Evolutionary conservation across 2,329 filamentous ascomycete species (phyloP), one percentile per base, ranked within the genome.

Genomic region (Aspergillus vadensis): DNA sequence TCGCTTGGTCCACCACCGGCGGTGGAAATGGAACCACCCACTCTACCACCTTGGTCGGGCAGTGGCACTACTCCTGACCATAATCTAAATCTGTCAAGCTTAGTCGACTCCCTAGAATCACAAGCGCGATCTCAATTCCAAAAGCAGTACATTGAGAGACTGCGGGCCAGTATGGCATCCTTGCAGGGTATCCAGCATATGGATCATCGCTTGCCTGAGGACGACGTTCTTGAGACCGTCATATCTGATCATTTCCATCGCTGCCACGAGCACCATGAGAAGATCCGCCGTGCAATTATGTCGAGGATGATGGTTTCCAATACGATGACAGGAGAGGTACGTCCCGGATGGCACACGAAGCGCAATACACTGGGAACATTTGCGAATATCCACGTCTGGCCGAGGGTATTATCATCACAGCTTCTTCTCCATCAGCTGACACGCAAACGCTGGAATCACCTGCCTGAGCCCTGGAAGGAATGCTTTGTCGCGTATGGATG

Each of bases 391-490:
- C 14, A 49, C 14, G 39, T 62, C 51, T 57, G 62, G 54, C 71
- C 71, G 17, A 66, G 65, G 39, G 30, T 72, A 2, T 69, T 64
- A 2, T 68, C 65, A 15, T 58, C 67, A 19, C 58, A 57, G 12
- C 27, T 65, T 1, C 41, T 74, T 4, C 63, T 73, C 12, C 59
- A 65, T 27, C 69, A 73, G 32, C 57, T 74, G 5, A 62, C 63
- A 1, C 62, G 60, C 3, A 32, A 64, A 9, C 47, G 65, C 27
- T 67, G 63, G 66, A 19, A n/a, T 15, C 8, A 17, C 30, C 17
- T 67, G 39, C 14, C 62, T 25, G 4, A 15, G 2, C 12, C 10
- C 3, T 73, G 69, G 70, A 66, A 69, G 48, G 1, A 30, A 1
- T 59, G 63, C 27, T 58, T 74, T 2, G 56, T 71, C 36, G 32